Base-by-base conservation (phyloP, 1,139 yeast genomes). In the Hemisphaericaspora xylofermentans region DNA sequence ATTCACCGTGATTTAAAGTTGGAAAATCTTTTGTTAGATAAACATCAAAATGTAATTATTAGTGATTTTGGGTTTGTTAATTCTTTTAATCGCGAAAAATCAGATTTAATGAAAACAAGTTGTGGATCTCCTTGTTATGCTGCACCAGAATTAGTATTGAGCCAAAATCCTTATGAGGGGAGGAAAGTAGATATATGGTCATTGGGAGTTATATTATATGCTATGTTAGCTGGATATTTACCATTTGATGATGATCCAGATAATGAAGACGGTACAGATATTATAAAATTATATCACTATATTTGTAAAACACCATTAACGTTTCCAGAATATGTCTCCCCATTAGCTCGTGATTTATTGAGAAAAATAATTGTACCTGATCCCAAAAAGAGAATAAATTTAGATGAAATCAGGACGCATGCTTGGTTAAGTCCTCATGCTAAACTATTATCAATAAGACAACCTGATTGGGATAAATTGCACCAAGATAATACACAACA, bases 71-170 rank as follows among this genome's bases (percentile, higher is more conserved):
- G 95, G 1, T 93, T 93, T 66, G 98, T 95, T 34, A 93, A 93
- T 64, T 84, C 94, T 32, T 93, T 88, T 66, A 76, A 77, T 45
- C 68, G 72, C 27, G 76, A 74, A 25, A 76, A 76, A 50, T 71
- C 71, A 49, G 96, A 88, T 59, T 69, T 88, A 42, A 93, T 93
- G 98, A 84, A 84, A 60, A 93, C 98, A 1, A 82, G 93, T 37
- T 93, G 99, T 64, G 99, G 99, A 2, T 88, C 96, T 6, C 98
- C 98, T 0, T 91, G 98, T 63, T 93, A 93, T 63, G 98, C 98
- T 0, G 98, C 98, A 3, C 98, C 98, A 0, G 98, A 93, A 62
- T 70, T 93, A 46, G 98, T 93, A 3, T 84, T 91, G 32, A 84
- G 94, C 12, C 91, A 84, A 52, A 76, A 81, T 41, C 93, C 94